phyloP scores from a whole-genome alignment of 2,329 filamentous ascomycete species.

The Neurospora sp. region DNA sequence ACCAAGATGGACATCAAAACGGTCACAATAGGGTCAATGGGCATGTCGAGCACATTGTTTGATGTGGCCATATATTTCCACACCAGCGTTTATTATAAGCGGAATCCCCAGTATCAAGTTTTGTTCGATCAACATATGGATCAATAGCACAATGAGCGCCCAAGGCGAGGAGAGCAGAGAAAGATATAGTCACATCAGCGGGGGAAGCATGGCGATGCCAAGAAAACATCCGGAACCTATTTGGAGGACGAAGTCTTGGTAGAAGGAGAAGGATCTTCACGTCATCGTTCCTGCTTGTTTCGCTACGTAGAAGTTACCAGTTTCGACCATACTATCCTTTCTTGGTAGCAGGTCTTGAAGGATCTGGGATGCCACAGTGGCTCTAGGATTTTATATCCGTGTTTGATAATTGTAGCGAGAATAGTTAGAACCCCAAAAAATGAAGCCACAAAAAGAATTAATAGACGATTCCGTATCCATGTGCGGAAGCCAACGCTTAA shows the following conservation, averaged over 20 bases:
- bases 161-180: not conserved
- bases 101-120: not conserved
- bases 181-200: not conserved
- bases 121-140: not conserved
- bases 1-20: not conserved
- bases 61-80: not conserved
- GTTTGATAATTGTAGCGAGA: not conserved
- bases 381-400: not conserved
- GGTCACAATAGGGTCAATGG: not conserved
- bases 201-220: not conserved
- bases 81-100: not conserved
- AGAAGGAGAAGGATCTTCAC: not conserved
- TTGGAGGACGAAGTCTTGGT: not conserved
- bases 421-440: not conserved
- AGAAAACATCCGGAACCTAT: not conserved
- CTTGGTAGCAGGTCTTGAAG: not conserved
- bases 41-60: not conserved
- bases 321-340: not conserved
- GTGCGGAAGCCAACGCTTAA: not conserved
- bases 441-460: not conserved
- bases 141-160: not conserved
- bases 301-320: not conserved
- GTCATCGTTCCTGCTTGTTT: not conserved
- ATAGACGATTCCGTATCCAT: not conserved
- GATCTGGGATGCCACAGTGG: not conserved